Conservation (phyloP, 345 rosid species). For the Arabis hirsuta region DNA sequence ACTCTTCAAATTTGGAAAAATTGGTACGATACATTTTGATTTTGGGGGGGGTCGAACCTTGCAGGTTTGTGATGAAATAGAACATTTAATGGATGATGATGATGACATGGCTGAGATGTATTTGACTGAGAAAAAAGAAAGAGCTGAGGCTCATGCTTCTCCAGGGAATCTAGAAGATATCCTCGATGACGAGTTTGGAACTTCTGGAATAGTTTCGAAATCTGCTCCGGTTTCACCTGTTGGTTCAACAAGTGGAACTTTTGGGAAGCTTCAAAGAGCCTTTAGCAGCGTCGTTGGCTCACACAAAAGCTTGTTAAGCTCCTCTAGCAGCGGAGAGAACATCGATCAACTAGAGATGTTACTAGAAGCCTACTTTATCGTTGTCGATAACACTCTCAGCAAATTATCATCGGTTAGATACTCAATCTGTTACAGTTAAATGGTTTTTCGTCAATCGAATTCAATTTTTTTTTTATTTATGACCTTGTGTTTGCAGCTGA, state of each 20-base stretch:
- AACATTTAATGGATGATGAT: conserved; percentile 97
- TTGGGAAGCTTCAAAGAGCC: conserved; percentile 72
- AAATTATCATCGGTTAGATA: conserved; percentile 77
- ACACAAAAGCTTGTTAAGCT: conserved; percentile 70
- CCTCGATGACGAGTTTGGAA: conserved; percentile 47
- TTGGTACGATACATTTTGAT: background rate
- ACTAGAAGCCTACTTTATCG: conserved; percentile 88
- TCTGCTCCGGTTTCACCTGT: conserved; percentile 93
- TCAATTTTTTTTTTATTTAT: conserved; percentile 2
- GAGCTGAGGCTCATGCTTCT: conserved; percentile 64
- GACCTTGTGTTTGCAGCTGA: conserved; percentile 62
- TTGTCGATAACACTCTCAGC: conserved; percentile 78
- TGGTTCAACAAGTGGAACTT: conserved; percentile 54
- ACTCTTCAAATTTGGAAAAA: conserved; percentile 7
- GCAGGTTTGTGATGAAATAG: conserved; percentile 92
- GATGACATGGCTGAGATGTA: conserved; percentile 99
- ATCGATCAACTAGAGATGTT: conserved; percentile 95
- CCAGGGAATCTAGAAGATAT: conserved; percentile 49
- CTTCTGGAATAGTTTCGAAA: conserved; percentile 53
- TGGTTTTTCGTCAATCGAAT: background rate
- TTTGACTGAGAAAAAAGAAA: conserved; percentile 87
- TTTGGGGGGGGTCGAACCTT: conserved; percentile 37
- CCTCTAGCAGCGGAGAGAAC: conserved; percentile 63
- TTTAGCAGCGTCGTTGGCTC: conserved; percentile 73
- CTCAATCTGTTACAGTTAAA: background rate